A percentile compares a stretch with the other conserved stretches of the same genome.
These are phyloP conservation scores for Exophiala alcalophila DNA, from an alignment of 2,329 filamentous ascomycete genomes.

Conservation along the genomic window DNA sequence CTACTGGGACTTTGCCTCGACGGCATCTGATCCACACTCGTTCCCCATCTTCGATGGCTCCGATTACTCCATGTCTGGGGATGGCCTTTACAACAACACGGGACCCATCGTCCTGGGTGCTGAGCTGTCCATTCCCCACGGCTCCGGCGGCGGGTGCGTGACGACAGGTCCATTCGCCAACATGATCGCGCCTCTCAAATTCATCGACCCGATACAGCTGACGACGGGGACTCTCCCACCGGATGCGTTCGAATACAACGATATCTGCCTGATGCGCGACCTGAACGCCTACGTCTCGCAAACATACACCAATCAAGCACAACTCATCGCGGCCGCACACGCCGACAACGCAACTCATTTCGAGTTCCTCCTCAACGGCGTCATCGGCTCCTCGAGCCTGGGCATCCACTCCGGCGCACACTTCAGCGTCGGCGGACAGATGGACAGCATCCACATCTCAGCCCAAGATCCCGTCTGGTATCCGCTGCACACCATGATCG, in stretches of 20 bases:
- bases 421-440: slow-evolving; percentile 30
- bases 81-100: slow-evolving; percentile 29
- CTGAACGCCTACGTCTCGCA: slow-evolving; percentile 30
- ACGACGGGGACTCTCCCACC: slow-evolving; percentile 21
- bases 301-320: slow-evolving; percentile 26
- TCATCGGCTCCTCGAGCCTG: slow-evolving; percentile 26
- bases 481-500: slow-evolving; percentile 31
- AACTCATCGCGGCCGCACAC: slow-evolving; percentile 25
- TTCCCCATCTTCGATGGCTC: slow-evolving; percentile 39
- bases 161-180: slow-evolving; percentile 32
- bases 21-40: slow-evolving; percentile 31
- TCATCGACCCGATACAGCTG: slow-evolving; percentile 27
- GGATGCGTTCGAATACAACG: slow-evolving; percentile 28
- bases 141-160: slow-evolving; percentile 32
- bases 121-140: slow-evolving; percentile 28
- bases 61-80: slow-evolving; percentile 37
- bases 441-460: slow-evolving; percentile 29
- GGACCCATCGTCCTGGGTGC: slow-evolving; percentile 25
- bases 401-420: slow-evolving; percentile 31
- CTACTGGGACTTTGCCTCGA: slow-evolving; percentile 41
- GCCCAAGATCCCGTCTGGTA: slow-evolving; percentile 32
- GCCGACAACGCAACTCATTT: slow-evolving; percentile 26
- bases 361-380: slow-evolving; percentile 29
- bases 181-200: slow-evolving; percentile 23
- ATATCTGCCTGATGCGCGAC: slow-evolving; percentile 29